Evolutionary conservation across 2,329 filamentous ascomycete species (phyloP).

Genomic region (Diaporthe humulicola): DNA sequence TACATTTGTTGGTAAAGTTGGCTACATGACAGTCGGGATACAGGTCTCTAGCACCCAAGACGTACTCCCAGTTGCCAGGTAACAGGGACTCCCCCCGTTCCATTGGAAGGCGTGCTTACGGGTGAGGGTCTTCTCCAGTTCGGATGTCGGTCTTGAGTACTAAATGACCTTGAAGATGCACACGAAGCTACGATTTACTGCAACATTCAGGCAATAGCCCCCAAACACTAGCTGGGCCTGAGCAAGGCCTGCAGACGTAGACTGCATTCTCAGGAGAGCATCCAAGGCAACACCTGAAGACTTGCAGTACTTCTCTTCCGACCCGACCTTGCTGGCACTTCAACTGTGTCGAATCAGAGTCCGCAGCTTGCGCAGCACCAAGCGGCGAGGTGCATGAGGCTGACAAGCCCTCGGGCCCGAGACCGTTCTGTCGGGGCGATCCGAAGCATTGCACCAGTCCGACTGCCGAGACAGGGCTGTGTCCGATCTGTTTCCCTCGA

Average conservation of each 20-base stretch:
- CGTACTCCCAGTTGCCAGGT: not conserved
- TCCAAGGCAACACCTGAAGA: too few species aligned
- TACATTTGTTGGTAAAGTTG: too few species aligned
- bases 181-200: not conserved
- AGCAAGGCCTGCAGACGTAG: not conserved
- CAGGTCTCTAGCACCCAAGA: not conserved
- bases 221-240: not conserved
- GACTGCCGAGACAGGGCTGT: constrained; percentile 12
- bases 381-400: not conserved
- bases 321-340: not conserved
- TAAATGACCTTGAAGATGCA: not conserved
- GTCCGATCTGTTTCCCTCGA: not conserved
- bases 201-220: not conserved
- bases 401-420: not conserved
- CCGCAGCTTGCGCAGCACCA: not conserved
- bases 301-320: not conserved
- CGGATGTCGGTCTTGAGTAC: constrained; percentile 6
- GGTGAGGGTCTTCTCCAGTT: not conserved
- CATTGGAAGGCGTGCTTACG: not conserved
- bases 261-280: not conserved
- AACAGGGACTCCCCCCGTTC: not conserved
- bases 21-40: too few species aligned
- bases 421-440: not conserved
- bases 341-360: not conserved
- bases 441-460: constrained; percentile 6